Evolutionary conservation across 257 asterid species (phyloP), one percentile per base, ranked within the genome.

Genomic region (Nicotiana benthamiana): DNA sequence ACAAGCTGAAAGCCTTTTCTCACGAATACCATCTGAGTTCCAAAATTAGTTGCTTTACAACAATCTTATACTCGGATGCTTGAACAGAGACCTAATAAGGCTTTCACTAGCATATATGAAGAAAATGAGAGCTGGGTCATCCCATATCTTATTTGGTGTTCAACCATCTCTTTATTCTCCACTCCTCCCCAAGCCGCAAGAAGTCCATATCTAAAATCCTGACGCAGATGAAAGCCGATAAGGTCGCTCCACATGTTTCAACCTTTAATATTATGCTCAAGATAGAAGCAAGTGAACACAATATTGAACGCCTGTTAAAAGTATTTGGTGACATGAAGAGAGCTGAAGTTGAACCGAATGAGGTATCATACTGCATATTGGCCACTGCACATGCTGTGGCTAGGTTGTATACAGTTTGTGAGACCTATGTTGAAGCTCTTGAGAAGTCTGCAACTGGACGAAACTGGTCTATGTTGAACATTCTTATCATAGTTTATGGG

Each of bases 381-480:
- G 97, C 98, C 46, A 84, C 89, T 60, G 90, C 99, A 52, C 97
- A 93, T 87, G 96, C 94, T 74, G 98, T 91, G 85, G 98, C 98
- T 15, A 87, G 94, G 89, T 75, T 93, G 86, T 90, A 81, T 82
- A 90, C 94, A 59, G 98, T 84, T 20, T 93, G 97, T 46, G 94
- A 90, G 85, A 88, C 89, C 43, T 92, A 91, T 76, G 90, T 86
- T 51, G 97, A 91, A 84, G 83, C 84, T 18, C 67, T 93, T 20
- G 88, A 91, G 83, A 86, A 88, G 84, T 88, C 87, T 9, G 86
- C 89, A 88, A 86, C 93, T 5, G 97, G 97, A 57, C 64, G 84
- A 34, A 95, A 95, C 87, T 93, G 99, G 99, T 91, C 98, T 1
- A 93, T 98, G 1, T 67, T 83, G 52, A 96, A 91, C 85, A 92